A percentile compares a stretch with the other conserved stretches of the same genome.
Evolutionary conservation across 2,329 filamentous ascomycete genomes (phyloP).

Genomic region (Diaporthe helianthi): DNA sequence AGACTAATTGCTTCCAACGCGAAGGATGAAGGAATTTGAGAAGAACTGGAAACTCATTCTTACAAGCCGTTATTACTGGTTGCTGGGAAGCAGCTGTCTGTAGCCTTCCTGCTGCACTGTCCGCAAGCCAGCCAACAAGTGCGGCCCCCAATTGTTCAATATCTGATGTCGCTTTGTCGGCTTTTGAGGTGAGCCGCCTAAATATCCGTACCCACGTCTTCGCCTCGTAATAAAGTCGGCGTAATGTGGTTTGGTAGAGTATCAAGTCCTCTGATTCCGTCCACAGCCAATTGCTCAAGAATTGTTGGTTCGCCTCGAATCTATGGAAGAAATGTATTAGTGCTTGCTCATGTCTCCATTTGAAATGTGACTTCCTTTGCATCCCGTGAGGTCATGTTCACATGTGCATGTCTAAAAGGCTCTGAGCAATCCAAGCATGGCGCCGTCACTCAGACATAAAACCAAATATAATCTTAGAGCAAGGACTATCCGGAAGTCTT

Average conservation of each 20-base stretch:
- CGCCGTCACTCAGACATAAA: not conserved
- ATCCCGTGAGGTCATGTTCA: no score
- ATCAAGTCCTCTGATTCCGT: not conserved
- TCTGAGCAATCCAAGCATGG: no score
- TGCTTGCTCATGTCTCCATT: not conserved
- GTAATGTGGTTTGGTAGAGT: not conserved
- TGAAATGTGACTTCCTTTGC: no score
- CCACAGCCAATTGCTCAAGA: not conserved
- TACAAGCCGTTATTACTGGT: not conserved
- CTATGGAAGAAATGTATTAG: not conserved
- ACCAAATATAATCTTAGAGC: no score
- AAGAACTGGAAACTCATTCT: not conserved
- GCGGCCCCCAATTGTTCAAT: not conserved
- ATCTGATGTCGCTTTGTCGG: not conserved
- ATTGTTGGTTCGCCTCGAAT: fast-evolving
- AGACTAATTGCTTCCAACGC: no score
- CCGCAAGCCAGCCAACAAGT: not conserved
- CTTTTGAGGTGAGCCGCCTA: no score
- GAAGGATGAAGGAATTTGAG: no score
- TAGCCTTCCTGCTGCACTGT: not conserved
- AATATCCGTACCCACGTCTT: not conserved
- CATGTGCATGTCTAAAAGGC: not conserved
- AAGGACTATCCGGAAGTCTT: not conserved
- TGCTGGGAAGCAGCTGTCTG: not conserved
- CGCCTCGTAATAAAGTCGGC: not conserved